Conservation (phyloP, 106 monocot genomes). For the Dendrobium chrysotoxum region DNA sequence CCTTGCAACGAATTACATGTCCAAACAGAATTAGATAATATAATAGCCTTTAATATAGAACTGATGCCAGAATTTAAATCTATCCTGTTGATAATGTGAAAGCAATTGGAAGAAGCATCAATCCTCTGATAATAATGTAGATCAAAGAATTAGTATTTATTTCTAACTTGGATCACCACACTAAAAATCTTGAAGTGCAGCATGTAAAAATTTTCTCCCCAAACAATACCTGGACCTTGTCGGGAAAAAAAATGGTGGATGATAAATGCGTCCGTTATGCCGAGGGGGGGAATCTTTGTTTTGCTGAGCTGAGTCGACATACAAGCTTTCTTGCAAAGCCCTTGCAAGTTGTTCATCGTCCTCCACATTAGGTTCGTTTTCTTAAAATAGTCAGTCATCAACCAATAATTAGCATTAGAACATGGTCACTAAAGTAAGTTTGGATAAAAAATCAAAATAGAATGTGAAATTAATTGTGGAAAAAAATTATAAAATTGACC, state of each 20-base stretch:
- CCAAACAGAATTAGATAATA: too few relatives aligned
- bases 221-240: constrained; percentile 50
- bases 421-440: too few relatives aligned
- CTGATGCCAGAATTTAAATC: too few relatives aligned
- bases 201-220: neutral
- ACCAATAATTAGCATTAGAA: neutral
- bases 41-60: too few relatives aligned
- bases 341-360: constrained; percentile 90
- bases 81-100: too few relatives aligned
- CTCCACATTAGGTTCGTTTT: constrained; percentile 40
- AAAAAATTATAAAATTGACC: too few relatives aligned
- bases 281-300: constrained; percentile 50
- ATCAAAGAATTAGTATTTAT: neutral
- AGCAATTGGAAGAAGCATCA: neutral
- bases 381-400: constrained; percentile 12
- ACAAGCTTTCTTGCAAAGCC: constrained; percentile 85
- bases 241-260: constrained; percentile 36
- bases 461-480: too few relatives aligned
- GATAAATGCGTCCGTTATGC: constrained; percentile 40
- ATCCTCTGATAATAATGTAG: neutral
- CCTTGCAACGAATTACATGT: too few relatives aligned
- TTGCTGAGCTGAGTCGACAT: constrained; percentile 44
- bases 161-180: neutral
- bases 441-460: too few relatives aligned
- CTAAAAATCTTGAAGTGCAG: neutral